Conservation (phyloP, 768 basidiomycete species). For the Clitopilus hobsonii region DNA sequence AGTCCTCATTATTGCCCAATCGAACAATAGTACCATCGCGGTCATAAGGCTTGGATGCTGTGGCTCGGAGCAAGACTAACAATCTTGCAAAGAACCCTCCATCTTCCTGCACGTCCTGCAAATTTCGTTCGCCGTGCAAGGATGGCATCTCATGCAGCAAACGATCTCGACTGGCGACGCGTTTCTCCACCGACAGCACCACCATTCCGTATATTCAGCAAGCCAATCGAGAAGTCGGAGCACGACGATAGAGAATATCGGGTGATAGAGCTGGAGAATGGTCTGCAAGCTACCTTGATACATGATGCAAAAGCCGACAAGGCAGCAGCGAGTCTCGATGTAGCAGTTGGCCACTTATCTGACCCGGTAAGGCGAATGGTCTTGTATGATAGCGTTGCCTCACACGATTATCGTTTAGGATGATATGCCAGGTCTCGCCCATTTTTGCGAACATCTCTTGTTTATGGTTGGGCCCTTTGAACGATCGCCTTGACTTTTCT, state of each 20-base stretch:
- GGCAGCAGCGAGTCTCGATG: conserved; percentile 91
- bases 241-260: conserved; percentile 81
- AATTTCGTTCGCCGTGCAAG: background rate
- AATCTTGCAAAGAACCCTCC: background rate
- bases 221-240: conserved; percentile 61
- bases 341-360: conserved; percentile 88
- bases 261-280: conserved; percentile 82
- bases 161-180: conserved; percentile 28
- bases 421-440: conserved; percentile 90
- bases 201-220: conserved; percentile 50
- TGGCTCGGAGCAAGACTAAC: background rate
- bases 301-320: conserved; percentile 88
- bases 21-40: background rate
- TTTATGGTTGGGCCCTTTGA: conserved; percentile 71
- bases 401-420: conserved; percentile 33
- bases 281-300: conserved; percentile 80
- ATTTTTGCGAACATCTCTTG: conserved; percentile 93
- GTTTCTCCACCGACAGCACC: conserved; percentile 27
- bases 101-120: background rate
- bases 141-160: conserved; percentile 14
- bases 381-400: background rate
- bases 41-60: conserved; percentile 7
- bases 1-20: background rate
- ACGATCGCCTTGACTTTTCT: background rate
- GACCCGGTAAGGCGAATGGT: conserved; percentile 68